These are phyloP conservation scores for Aspergillus sp. DNA, from an alignment of 2,329 filamentous ascomycete genomes.

Conservation along the genomic window DNA sequence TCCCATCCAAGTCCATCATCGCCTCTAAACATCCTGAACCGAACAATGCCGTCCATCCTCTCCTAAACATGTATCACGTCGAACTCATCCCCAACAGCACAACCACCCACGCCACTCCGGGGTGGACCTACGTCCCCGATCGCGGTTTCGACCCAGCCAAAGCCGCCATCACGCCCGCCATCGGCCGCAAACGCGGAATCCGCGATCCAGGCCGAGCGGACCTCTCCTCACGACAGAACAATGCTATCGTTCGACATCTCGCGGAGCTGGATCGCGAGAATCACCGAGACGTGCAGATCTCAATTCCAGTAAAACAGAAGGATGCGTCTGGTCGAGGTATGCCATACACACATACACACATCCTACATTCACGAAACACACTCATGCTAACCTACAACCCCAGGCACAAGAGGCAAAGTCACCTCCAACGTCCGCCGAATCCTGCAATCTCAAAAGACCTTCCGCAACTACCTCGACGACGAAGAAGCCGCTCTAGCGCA, in stretches of 20 bases:
- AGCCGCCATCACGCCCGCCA: conserved; percentile 54
- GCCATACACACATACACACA: background rate
- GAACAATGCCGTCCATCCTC: background rate
- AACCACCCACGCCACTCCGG: conserved; percentile 70
- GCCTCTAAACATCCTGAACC: no score
- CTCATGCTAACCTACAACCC: background rate
- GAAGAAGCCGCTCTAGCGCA: conserved; percentile 48
- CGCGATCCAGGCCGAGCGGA: conserved; percentile 64
- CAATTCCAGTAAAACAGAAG: conserved; percentile 61
- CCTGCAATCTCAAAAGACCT: conserved; percentile 52
- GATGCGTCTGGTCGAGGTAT: conserved; percentile 44
- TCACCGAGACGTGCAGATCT: conserved; percentile 69
- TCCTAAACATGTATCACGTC: conserved; percentile 65
- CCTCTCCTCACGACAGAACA: conserved; percentile 77
- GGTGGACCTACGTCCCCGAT: conserved; percentile 91
- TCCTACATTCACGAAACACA: no score
- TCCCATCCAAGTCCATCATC: no score
- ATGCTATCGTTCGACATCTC: conserved; percentile 77
- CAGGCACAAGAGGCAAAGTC: conserved; percentile 43
- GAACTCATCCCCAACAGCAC: conserved; percentile 72
- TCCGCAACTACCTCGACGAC: conserved; percentile 54
- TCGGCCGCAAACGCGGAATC: conserved; percentile 68
- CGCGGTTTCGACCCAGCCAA: conserved; percentile 61
- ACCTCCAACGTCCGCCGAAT: conserved; percentile 52
- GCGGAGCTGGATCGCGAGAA: conserved; percentile 81